A percentile compares a stretch with the other conserved stretches of the same genome.
These are phyloP conservation scores for barley (Hordeum vulgare) DNA, from an alignment of 176 grass and related monocot species.

Conservation along the genomic window DNA sequence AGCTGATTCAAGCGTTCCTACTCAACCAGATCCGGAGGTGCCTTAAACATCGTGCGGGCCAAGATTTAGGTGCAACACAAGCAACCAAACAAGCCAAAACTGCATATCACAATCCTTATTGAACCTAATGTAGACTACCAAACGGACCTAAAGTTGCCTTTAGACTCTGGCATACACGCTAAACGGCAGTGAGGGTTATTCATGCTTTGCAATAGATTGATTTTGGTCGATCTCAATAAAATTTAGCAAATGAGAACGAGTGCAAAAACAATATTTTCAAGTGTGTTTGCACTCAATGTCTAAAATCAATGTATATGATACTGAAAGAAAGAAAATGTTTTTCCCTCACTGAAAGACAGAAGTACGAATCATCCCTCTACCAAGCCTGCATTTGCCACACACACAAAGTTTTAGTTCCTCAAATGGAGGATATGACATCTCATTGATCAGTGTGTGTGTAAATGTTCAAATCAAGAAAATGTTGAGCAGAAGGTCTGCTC, in stretches of 20 bases:
- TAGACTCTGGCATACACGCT: not conserved
- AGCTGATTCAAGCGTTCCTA: no score
- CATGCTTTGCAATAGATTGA: not conserved
- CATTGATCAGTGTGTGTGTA: slow-evolving; percentile 13
- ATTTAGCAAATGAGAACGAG: not conserved
- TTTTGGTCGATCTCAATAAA: not conserved
- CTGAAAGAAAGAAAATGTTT: slow-evolving; percentile 5
- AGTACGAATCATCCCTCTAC: slow-evolving; percentile 7
- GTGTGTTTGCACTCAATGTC: not conserved
- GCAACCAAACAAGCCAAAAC: no score
- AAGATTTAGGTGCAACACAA: no score
- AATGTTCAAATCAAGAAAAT: slow-evolving; percentile 18
- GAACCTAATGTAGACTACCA: no score
- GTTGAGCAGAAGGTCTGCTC: not conserved
- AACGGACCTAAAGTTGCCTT: no score
- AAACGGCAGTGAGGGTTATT: not conserved
- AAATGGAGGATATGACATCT: not conserved
- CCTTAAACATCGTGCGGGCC: no score
- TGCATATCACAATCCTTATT: no score
- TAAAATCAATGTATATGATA: not conserved
- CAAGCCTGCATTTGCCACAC: not conserved
- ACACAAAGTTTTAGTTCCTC: not conserved
- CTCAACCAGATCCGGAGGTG: no score
- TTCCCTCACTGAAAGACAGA: not conserved
- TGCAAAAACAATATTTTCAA: not conserved